Evolutionary conservation across 805 yeast species (phyloP).

Genomic region (Pichia thaimueangensis): DNA sequence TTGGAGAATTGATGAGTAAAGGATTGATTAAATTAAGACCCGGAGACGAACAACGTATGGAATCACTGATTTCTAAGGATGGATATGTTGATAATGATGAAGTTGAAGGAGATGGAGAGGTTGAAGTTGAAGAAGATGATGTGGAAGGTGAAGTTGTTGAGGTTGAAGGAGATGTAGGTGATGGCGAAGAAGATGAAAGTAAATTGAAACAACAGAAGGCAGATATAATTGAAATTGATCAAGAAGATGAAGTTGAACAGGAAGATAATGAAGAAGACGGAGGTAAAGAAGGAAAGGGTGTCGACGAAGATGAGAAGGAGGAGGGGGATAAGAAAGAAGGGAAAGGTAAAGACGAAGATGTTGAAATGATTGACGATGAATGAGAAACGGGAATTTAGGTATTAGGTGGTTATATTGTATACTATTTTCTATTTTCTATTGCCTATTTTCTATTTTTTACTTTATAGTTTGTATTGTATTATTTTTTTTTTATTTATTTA

Average conservation of each 20-base stretch:
- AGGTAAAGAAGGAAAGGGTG: not conserved
- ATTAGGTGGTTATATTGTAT: too few species aligned
- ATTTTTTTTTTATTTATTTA: too few species aligned
- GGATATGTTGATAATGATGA: slow-evolving; percentile 6
- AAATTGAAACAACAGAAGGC: not conserved
- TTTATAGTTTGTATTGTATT: too few species aligned
- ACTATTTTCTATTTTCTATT: too few species aligned
- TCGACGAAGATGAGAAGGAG: not conserved
- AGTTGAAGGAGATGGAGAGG: slow-evolving; percentile 2
- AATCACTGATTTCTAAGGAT: not conserved
- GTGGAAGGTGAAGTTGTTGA: not conserved
- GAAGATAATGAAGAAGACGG: not conserved
- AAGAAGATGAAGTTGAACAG: not conserved
- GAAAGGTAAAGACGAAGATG: too few species aligned
- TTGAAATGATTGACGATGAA: slow-evolving; percentile 7
- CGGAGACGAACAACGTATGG: slow-evolving; percentile 9
- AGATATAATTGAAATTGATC: not conserved
- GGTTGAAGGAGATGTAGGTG: slow-evolving; percentile 1
- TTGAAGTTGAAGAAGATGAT: not conserved
- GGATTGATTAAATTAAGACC: slow-evolving; percentile 31
- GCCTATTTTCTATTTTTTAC: too few species aligned
- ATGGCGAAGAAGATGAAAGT: not conserved
- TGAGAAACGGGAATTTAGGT: too few species aligned
- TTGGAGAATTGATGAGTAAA: slow-evolving; percentile 41
- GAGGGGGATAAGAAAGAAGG: too few species aligned